Base-by-base conservation (phyloP, 179 eudicot genomes). In the Amaranthus tricolor region DNA sequence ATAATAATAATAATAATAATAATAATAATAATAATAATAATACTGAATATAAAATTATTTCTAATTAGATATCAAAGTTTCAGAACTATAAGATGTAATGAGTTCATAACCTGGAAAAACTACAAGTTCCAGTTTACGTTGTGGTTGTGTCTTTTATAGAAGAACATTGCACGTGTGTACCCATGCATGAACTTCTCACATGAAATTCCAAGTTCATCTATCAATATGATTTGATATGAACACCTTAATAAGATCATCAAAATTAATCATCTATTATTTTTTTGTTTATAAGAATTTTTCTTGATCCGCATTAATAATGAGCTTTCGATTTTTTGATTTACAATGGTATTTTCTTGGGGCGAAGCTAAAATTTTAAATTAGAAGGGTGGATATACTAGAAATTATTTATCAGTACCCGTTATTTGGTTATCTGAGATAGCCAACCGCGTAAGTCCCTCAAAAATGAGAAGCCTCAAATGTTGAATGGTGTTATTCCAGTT, bases 101-200 rank as follows among this genome's bases (percentile, higher is more conserved):
- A 5, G n/a, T 65, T 15, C 2, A n/a, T 43, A 63, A 44, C 13
- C 47, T 16, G 19, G 14, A 20, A 13, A 71, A 55, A n/a, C 40
- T 73, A 48, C 62, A 68, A 54, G 61, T 44, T 67, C 16, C 55
- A 80, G 19, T 49, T 60, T 72, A 73, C 62, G 68, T 62, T 74
- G 74, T 55, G 68, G 10, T 21, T 31, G 40, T 78, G 78, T 74
- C 76, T 54, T 69, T 57, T 73, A 47, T 62, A 62, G 47, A 53
- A 50, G 8, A 71, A 77, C 78, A 77, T 10, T 63, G 81, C 84
- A 81, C 84, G 80, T 77, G 80, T 68, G 71, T 68, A 43, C 17
- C 54, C 78, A 63, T 74, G 55, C 76, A 73, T 73, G 78, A 70
- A 71, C 52, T n/a, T 63, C 50, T 61, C 65, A 49, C 62, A 48